Evolutionary conservation across 768 basidiomycete species (phyloP).

Genomic region (Tulasnella sp.): DNA sequence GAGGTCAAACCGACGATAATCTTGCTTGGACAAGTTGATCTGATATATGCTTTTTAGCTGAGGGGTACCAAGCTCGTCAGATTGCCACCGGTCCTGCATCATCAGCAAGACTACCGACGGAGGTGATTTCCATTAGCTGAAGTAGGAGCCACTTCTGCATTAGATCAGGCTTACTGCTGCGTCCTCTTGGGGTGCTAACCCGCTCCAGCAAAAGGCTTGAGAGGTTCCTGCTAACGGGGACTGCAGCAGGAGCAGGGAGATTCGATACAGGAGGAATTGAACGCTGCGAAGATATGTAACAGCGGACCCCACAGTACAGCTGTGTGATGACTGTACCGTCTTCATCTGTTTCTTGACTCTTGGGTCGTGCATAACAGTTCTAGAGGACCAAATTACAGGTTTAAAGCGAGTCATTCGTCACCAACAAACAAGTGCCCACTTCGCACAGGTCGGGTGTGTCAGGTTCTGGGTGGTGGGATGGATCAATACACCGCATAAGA

Average conservation of each 20-base stretch:
- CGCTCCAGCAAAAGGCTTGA: background rate
- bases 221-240: background rate
- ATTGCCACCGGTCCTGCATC: background rate
- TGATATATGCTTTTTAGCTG: background rate
- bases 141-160: background rate
- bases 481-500: too few species aligned
- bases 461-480: too few species aligned
- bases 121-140: background rate
- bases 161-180: background rate
- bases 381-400: background rate
- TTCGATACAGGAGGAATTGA: background rate
- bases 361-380: background rate
- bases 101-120: background rate
- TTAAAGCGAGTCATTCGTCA: background rate
- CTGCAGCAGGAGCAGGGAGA: background rate
- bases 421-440: background rate
- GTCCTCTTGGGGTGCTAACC: background rate
- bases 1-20: background rate
- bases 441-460: background rate
- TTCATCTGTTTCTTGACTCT: background rate
- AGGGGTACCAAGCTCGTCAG: background rate
- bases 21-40: background rate
- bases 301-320: background rate
- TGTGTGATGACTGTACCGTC: background rate
- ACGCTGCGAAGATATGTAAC: too few species aligned